These are phyloP conservation scores for Wickerhamomyces bisporus DNA, from an alignment of 805 yeast species.

Conservation along the genomic window DNA sequence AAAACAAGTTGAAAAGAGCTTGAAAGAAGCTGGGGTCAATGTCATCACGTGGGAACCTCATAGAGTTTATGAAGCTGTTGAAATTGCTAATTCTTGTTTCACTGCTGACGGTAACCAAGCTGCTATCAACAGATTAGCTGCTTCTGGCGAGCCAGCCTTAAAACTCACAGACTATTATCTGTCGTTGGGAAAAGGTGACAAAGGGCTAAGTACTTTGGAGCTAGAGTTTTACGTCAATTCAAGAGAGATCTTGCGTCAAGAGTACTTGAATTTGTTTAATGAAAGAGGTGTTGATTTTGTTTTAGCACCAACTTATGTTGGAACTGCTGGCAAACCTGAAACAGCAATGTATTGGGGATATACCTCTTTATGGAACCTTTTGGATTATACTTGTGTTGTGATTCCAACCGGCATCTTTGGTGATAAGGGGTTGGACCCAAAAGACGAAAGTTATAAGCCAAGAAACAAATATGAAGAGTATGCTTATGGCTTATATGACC, in stretches of 20 bases:
- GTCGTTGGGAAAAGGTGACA: conserved; percentile 54
- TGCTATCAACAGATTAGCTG: conserved; percentile 45
- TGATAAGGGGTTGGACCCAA: conserved; percentile 40
- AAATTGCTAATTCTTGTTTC: conserved; percentile 51
- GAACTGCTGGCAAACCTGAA: conserved; percentile 63
- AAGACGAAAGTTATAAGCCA: conserved; percentile 25
- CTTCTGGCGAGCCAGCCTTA: conserved; percentile 65
- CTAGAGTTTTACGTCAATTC: conserved; percentile 48
- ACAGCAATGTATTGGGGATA: conserved; percentile 74
- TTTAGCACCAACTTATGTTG: conserved; percentile 61
- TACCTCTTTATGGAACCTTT: conserved; percentile 65
- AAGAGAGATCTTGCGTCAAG: conserved; percentile 56
- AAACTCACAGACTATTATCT: conserved; percentile 61
- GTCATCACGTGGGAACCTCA: conserved; percentile 55
- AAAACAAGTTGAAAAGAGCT: conserved; percentile 45
- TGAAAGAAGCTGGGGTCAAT: conserved; percentile 54
- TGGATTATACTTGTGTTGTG: conserved; percentile 64
- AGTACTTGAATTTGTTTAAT: conserved; percentile 49
- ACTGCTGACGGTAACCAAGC: conserved; percentile 63
- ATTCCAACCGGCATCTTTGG: conserved; percentile 56
- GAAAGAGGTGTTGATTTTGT: conserved; percentile 58
- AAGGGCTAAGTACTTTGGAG: conserved; percentile 40
- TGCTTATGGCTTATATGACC: conserved; percentile 13
- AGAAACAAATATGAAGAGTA: conserved; percentile 26
- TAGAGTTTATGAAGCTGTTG: conserved; percentile 50